These are phyloP conservation scores for Aureobasidium vineae DNA, from an alignment of 2,329 filamentous ascomycete species.

Conservation along the genomic window DNA sequence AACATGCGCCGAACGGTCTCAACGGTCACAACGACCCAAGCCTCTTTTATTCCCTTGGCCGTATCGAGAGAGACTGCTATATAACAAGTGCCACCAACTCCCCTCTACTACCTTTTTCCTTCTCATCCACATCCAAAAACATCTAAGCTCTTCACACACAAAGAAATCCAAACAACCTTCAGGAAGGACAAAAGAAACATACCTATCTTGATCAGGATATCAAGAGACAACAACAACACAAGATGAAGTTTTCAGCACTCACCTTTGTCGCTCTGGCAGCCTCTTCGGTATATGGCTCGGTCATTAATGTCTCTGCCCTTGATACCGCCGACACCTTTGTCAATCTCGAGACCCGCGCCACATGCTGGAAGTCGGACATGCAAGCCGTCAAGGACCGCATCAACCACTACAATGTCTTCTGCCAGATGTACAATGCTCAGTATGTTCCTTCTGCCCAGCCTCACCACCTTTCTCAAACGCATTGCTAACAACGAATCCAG, in stretches of 20 bases:
- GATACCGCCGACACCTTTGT: neutral
- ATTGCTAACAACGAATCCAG: neutral
- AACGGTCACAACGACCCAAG: conserved; percentile 23
- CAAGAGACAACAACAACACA: conserved; percentile 13
- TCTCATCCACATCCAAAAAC: conserved; percentile 22
- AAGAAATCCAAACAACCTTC: neutral
- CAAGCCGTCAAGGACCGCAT: conserved; percentile 21
- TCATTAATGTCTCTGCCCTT: neutral
- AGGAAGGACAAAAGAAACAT: conserved; percentile 3
- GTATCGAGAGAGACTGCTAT: conserved; percentile 19
- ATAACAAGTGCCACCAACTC: conserved; percentile 18
- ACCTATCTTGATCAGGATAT: conserved; percentile 17
- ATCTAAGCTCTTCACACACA: conserved; percentile 16
- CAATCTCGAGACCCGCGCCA: conserved; percentile 20
- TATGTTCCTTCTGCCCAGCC: neutral
- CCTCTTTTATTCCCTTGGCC: conserved; percentile 13
- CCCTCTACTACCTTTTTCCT: neutral
- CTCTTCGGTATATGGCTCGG: conserved; percentile 20
- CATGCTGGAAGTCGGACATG: conserved; percentile 18
- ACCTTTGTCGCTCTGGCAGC: conserved; percentile 22
- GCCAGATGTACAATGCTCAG: conserved; percentile 18
- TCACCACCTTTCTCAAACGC: neutral
- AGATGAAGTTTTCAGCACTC: conserved; percentile 23
- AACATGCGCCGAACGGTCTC: conserved; percentile 20
- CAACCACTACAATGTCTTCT: conserved; percentile 26